phyloP scores from a whole-genome alignment of 1,284 basidiomycete genomes.

The Ceratorhiza oryzae-sativae region DNA sequence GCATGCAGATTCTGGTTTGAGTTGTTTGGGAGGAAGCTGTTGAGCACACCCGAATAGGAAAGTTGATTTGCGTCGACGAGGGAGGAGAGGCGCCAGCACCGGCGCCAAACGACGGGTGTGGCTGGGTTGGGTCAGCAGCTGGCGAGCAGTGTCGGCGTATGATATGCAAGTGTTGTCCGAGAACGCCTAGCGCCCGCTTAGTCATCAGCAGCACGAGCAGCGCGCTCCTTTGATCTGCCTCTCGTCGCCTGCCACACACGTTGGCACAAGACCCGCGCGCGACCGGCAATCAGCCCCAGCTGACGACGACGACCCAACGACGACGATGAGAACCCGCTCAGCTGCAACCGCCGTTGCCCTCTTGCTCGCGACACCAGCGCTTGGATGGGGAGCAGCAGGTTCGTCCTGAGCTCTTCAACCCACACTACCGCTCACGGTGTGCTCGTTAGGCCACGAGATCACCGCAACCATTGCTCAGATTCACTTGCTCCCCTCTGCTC shows the following conservation, averaged over 20 bases:
- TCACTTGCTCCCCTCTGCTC: constrained; percentile 78
- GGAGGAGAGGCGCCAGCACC: no score
- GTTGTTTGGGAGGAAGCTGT: no score
- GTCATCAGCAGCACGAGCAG: background rate
- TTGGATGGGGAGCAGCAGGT: constrained; percentile 59
- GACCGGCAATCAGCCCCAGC: background rate
- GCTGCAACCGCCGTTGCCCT: background rate
- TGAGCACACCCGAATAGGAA: no score
- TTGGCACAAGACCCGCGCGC: background rate
- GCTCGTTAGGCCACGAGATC: constrained; percentile 77
- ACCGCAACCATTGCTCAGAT: constrained; percentile 93
- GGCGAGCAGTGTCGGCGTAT: no score
- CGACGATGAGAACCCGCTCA: background rate
- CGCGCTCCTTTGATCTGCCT: constrained; percentile 23
- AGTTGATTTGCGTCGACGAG: no score
- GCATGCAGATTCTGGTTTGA: no score
- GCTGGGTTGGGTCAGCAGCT: no score
- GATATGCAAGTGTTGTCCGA: no score
- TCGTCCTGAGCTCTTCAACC: background rate
- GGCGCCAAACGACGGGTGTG: no score
- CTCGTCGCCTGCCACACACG: background rate
- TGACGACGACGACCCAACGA: background rate
- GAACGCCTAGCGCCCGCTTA: background rate
- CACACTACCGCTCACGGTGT: no score
- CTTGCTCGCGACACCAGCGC: constrained; percentile 40